Conservation (phyloP, 306 rosid genomes). For the Ormosia emarginata region DNA sequence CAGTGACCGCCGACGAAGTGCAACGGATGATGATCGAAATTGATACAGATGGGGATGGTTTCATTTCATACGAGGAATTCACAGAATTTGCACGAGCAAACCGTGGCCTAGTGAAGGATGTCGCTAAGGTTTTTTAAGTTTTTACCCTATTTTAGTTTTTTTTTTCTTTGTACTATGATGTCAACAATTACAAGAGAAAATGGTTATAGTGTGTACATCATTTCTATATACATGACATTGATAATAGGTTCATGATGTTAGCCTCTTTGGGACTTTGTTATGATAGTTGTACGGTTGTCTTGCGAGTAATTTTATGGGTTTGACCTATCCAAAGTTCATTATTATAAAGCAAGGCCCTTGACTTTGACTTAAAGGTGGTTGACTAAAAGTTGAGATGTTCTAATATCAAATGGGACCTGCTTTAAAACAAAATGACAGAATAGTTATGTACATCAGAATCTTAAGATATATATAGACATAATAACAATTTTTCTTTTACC, state of each 20-base stretch:
- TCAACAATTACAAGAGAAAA: background rate
- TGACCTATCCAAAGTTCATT: slow-evolving; percentile 2
- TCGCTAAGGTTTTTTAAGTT: slow-evolving; percentile 66
- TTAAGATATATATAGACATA: background rate
- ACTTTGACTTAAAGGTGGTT: background rate
- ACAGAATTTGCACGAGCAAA: slow-evolving; percentile 56
- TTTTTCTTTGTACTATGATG: background rate
- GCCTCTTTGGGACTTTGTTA: background rate
- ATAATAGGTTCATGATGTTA: background rate
- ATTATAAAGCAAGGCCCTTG: background rate
- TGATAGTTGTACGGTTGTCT: background rate
- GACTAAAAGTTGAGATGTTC: background rate
- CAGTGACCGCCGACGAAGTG: slow-evolving; percentile 54
- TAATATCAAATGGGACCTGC: background rate
- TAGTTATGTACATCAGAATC: background rate
- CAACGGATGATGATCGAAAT: slow-evolving; percentile 72
- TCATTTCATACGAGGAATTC: slow-evolving; percentile 64
- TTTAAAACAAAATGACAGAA: background rate
- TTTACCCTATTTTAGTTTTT: background rate
- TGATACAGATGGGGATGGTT: slow-evolving; percentile 67
- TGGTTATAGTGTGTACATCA: background rate
- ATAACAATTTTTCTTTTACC: too few relatives aligned
- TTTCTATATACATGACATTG: background rate
- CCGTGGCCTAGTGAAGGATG: slow-evolving; percentile 61
- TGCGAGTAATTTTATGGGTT: background rate